A percentile compares a stretch with the other conserved stretches of the same genome.
Evolutionary conservation across 306 rosid genomes (phyloP).

Genomic region (Prunus davidiana): DNA sequence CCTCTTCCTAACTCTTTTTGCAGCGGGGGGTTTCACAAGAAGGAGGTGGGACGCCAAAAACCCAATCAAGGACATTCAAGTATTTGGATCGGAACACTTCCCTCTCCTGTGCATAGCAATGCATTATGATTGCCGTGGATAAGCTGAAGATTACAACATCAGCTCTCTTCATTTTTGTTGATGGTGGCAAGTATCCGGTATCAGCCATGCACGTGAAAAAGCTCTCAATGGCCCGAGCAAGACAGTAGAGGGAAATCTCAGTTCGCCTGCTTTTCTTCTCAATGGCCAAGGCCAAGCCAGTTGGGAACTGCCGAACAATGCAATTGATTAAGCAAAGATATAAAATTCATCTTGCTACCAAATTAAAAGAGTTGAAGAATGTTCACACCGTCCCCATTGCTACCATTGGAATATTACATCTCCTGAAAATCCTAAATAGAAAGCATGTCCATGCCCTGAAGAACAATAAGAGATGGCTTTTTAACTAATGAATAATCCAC

Average conservation of each 20-base stretch:
- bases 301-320: conserved; percentile 58
- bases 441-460: conserved; percentile 96
- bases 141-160: conserved; percentile 80
- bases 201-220: conserved; percentile 84
- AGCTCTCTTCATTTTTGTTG: conserved; percentile 69
- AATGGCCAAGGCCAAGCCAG: conserved; percentile 72
- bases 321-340: background rate
- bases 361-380: background rate
- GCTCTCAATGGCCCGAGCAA: conserved; percentile 89
- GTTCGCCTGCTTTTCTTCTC: conserved; percentile 87
- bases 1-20: conserved; percentile 32
- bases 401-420: conserved; percentile 78
- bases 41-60: conserved; percentile 90
- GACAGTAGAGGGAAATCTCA: conserved; percentile 87
- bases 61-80: conserved; percentile 90
- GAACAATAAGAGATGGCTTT: conserved; percentile 13
- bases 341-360: background rate
- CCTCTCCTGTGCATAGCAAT: conserved; percentile 88
- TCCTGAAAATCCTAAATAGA: conserved; percentile 58
- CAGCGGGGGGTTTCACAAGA: conserved; percentile 74
- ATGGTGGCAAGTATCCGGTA: conserved; percentile 60
- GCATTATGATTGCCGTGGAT: conserved; percentile 98
- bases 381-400: conserved; percentile 76
- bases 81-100: conserved; percentile 92
- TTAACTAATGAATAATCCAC: background rate